A percentile compares a stretch with the other conserved stretches of the same genome.
phyloP scores from a whole-genome alignment of 2,329 filamentous ascomycete genomes.

The Alternaria brassicae region DNA sequence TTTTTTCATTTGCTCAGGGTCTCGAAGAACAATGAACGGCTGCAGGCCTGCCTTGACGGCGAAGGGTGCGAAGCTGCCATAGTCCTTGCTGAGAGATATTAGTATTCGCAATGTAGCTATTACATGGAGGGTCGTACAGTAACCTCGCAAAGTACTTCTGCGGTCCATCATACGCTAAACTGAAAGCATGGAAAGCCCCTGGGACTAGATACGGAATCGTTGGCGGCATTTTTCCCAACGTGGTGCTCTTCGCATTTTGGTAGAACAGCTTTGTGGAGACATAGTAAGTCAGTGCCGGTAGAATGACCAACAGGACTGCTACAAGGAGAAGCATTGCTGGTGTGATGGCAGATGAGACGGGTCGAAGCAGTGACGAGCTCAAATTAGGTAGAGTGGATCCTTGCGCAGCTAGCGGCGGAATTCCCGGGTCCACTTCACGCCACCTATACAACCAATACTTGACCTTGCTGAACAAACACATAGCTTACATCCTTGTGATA shows the following conservation, averaged over 20 bases:
- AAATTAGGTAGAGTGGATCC: background rate
- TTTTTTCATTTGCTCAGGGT: constrained; percentile 30
- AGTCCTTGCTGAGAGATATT: constrained; percentile 29
- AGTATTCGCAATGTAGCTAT: background rate
- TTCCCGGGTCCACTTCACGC: background rate
- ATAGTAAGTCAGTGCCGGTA: constrained; percentile 34
- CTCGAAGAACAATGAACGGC: constrained; percentile 31
- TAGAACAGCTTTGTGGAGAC: constrained; percentile 29
- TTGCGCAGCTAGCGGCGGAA: constrained; percentile 3
- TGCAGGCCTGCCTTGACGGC: constrained; percentile 27
- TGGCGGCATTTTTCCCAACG: constrained; percentile 24
- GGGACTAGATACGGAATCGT: constrained; percentile 34
- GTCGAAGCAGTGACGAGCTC: background rate
- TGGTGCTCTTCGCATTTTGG: constrained; percentile 20
- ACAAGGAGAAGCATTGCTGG: constrained; percentile 10
- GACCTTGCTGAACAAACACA: background rate
- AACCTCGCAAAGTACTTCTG: constrained; percentile 35
- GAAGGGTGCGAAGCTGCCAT: constrained; percentile 34
- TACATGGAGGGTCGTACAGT: constrained; percentile 21
- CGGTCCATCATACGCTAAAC: constrained; percentile 27
- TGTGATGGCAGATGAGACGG: background rate
- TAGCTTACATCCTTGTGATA: background rate
- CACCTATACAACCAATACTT: background rate
- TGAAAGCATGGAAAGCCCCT: constrained; percentile 30
- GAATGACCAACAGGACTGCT: background rate